A percentile compares a stretch with the other conserved stretches of the same genome.
Conservation (phyloP, 2,329 filamentous ascomycete species). For the Talaromyces atroroseus region DNA sequence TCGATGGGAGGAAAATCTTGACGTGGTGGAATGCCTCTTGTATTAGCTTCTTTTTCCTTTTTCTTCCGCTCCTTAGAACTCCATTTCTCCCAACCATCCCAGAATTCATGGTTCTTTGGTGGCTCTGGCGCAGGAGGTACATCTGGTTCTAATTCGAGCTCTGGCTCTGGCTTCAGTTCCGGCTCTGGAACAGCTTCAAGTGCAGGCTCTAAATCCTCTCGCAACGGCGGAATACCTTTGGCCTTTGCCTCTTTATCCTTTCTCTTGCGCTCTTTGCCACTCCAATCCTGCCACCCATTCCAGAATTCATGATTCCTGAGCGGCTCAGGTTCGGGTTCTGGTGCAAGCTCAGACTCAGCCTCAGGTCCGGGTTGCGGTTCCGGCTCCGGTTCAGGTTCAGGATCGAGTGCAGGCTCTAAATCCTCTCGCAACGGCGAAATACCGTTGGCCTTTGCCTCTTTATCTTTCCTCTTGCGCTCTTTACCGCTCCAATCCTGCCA, state of each 20-base stretch:
- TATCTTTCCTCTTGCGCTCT: constrained; percentile 32
- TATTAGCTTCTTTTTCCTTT: constrained; percentile 9
- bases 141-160: constrained; percentile 21
- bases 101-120: constrained; percentile 12
- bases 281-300: constrained; percentile 11
- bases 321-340: constrained; percentile 13
- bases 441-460: constrained; percentile 29
- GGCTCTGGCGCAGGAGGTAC: constrained; percentile 26
- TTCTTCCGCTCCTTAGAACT: constrained; percentile 8
- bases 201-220: constrained; percentile 11
- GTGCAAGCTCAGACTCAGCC: constrained; percentile 9
- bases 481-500: constrained; percentile 15
- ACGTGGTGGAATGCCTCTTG: constrained; percentile 13
- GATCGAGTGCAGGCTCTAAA: constrained; percentile 5
- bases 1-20: constrained; percentile 9
- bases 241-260: constrained; percentile 12
- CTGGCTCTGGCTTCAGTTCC: constrained; percentile 8
- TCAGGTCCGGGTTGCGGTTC: not conserved
- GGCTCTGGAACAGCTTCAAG: constrained; percentile 11
- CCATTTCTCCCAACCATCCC: constrained; percentile 11
- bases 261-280: constrained; percentile 3
- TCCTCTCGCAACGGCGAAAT: constrained; percentile 17
- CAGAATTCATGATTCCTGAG: constrained; percentile 20
- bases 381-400: constrained; percentile 1
- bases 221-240: constrained; percentile 12